These are phyloP conservation scores for Nelumbo lutea DNA, from an alignment of 164 flowering plant genomes.

Conservation along the genomic window DNA sequence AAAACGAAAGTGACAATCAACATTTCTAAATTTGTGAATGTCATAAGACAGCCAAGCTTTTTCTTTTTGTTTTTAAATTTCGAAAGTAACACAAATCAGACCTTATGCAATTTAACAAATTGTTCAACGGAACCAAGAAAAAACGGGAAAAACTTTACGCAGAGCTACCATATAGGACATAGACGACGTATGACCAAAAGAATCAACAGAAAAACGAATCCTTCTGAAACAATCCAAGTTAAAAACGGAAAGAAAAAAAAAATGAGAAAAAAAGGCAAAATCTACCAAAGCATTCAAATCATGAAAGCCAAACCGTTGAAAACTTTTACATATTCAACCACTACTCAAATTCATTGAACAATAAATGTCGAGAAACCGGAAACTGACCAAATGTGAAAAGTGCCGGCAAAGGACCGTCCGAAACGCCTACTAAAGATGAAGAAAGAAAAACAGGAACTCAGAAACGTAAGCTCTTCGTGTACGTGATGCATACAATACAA, in stretches of 20 bases:
- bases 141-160: too few relatives aligned
- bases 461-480: neutral
- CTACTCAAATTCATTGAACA: conserved; percentile 1
- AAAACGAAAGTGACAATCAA: too few relatives aligned
- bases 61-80: too few relatives aligned
- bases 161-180: too few relatives aligned
- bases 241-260: neutral
- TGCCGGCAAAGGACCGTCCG: neutral
- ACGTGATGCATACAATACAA: neutral
- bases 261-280: neutral
- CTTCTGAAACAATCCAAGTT: too few relatives aligned
- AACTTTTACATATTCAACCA: neutral
- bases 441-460: neutral
- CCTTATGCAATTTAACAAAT: too few relatives aligned
- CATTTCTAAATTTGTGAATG: too few relatives aligned
- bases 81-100: too few relatives aligned
- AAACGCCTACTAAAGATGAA: neutral
- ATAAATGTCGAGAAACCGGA: neutral
- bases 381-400: neutral
- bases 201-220: too few relatives aligned
- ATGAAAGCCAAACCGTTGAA: neutral
- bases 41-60: too few relatives aligned
- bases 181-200: too few relatives aligned
- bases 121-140: too few relatives aligned
- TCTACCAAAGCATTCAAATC: neutral